These are phyloP conservation scores for Linum trigynum DNA, from an alignment of 345 rosid species.

Conservation along the genomic window DNA sequence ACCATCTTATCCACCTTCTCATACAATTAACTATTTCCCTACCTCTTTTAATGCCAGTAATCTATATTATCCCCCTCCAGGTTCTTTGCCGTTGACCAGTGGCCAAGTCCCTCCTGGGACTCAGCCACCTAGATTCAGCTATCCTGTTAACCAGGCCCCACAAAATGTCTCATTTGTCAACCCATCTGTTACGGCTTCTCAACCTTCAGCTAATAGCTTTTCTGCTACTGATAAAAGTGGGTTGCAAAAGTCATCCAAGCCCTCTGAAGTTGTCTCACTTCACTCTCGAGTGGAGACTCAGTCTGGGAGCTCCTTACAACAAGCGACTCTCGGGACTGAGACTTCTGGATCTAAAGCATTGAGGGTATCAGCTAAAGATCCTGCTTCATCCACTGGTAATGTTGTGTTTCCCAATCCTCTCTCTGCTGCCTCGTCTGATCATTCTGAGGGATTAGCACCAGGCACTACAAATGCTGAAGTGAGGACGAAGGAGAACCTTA, in stretches of 20 bases:
- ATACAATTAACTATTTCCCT: constrained; percentile 40
- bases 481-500: constrained; percentile 29
- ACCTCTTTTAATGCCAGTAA: constrained; percentile 32
- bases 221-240: constrained; percentile 35
- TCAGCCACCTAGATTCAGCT: constrained; percentile 55
- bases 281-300: constrained; percentile 25
- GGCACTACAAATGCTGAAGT: constrained; percentile 22
- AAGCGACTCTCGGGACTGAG: constrained; percentile 29
- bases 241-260: constrained; percentile 28
- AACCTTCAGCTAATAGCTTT: constrained; percentile 18
- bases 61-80: constrained; percentile 38
- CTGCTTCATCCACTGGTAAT: constrained; percentile 20
- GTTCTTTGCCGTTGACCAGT: constrained; percentile 45
- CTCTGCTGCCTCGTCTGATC: constrained; percentile 11
- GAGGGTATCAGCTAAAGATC: constrained; percentile 22
- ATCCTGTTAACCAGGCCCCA: constrained; percentile 42
- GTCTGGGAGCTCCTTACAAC: constrained; percentile 29
- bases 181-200: constrained; percentile 32
- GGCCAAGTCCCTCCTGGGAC: constrained; percentile 48
- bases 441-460: constrained; percentile 22
- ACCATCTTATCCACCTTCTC: constrained; percentile 45
- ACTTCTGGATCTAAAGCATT: constrained; percentile 20
- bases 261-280: constrained; percentile 25
- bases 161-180: constrained; percentile 47
- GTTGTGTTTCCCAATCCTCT: constrained; percentile 10